Evolutionary conservation across 2,329 filamentous ascomycete species (phyloP).

Genomic region (Podosphaera leucotricha): DNA sequence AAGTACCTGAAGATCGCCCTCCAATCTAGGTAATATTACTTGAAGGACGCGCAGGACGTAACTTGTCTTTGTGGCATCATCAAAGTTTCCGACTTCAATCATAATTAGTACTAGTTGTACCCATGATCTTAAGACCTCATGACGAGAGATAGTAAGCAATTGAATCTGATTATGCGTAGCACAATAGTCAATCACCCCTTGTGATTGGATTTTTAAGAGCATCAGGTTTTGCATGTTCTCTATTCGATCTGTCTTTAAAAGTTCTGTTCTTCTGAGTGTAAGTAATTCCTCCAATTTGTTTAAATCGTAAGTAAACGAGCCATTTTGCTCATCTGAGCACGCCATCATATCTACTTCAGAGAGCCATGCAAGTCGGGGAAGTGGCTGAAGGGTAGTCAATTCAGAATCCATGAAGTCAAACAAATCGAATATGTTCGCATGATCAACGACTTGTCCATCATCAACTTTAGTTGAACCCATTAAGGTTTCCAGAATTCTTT

Average conservation of each 20-base stretch:
- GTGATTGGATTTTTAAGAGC: conserved; percentile 32
- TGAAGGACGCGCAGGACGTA: conserved; percentile 76
- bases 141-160: conserved; percentile 26
- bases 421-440: conserved; percentile 67
- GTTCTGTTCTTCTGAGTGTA: conserved; percentile 40
- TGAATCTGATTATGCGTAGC: conserved; percentile 37
- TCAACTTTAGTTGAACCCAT: conserved; percentile 50
- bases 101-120: conserved; percentile 64
- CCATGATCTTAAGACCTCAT: conserved; percentile 60
- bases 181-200: conserved; percentile 35
- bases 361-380: conserved; percentile 35
- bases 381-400: conserved; percentile 21
- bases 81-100: conserved; percentile 60
- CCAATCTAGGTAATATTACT: conserved; percentile 67
- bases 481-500: conserved; percentile 46
- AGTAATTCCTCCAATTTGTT: conserved; percentile 52
- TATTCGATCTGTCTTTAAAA: conserved; percentile 25
- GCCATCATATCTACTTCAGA: conserved; percentile 41
- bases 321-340: conserved; percentile 36
- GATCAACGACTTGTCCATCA: conserved; percentile 37
- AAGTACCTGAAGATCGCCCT: conserved; percentile 44
- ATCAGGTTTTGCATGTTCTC: conserved; percentile 25
- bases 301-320: conserved; percentile 40
- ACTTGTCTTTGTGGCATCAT: conserved; percentile 42
- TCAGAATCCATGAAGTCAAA: conserved; percentile 69